Evolutionary conservation across 208 protist species (phyloP), one percentile per base, ranked within the genome.

Genomic region (Leishmania gerbilli): DNA sequence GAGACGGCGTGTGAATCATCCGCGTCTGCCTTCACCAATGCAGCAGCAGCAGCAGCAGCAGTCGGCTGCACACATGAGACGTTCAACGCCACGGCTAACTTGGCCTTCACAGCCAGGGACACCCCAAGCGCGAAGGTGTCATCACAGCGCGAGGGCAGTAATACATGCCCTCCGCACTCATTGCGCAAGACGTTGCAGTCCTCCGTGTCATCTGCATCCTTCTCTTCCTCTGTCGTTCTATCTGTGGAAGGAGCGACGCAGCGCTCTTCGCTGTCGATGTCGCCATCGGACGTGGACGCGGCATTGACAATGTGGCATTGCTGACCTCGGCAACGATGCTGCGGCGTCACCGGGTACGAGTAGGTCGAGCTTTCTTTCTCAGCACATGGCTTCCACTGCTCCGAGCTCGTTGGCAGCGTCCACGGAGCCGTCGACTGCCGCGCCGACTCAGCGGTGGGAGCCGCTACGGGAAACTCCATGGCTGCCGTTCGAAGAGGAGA

Each of bases 151-250:
- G 86, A 92, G 1, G 76, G 74, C 15, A 72, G 72, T 17, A 80
- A 87, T 15, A 90, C 71, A 17, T 71, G 84, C 79, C 86, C 86
- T 8, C 80, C 89, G 40, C 84, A 88, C 64, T 84, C 86, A 79
- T 87, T 90, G 74, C 77, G 77, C 60, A 87, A 71, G 19, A 60
- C 71, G n/a, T 76, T 69, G 58, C n/a, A 62, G 19, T 81, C 71
- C 17, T 78, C 81, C 21, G n/a, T 76, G 42, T 11, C 58, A 3
- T 77, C 37, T 8, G 58, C 77, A 19, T 60, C 51, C 13, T 45
- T 4, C 7, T 76, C 53, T 47, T 34, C 72, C 31, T 13, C 34
- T 56, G 24, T 42, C 21, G n/a, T 13, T 19, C 11, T 56, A 42
- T 56, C 31, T 31, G 40, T 5, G 31, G 51, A 42, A 62, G 72